A percentile compares a stretch with the other conserved stretches of the same genome.
Conservation (phyloP, 192 early-diverging fungal genomes). For the Mortierella hygrophila region DNA sequence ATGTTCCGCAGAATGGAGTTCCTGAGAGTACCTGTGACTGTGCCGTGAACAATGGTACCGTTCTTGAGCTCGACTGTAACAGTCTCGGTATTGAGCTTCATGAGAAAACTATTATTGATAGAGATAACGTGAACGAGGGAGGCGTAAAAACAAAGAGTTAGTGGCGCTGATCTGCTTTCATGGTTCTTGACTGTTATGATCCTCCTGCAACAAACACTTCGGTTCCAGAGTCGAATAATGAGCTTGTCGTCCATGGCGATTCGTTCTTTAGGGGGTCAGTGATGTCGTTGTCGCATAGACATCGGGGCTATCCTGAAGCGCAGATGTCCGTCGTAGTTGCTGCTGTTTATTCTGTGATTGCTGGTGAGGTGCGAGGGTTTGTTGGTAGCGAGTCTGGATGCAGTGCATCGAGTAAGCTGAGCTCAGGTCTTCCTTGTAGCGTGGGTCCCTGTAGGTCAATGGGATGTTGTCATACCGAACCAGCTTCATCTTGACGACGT, state of each 20-base stretch:
- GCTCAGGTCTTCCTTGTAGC: background rate
- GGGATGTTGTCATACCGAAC: slow-evolving; percentile 18
- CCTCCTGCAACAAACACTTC: no score
- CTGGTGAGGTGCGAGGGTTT: background rate
- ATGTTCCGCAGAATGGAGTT: background rate
- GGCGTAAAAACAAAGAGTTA: background rate
- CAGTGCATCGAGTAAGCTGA: background rate
- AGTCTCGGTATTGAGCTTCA: slow-evolving; percentile 97
- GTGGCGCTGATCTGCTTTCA: background rate
- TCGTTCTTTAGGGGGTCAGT: background rate
- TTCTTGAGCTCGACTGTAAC: slow-evolving; percentile 99
- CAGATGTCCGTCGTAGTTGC: background rate
- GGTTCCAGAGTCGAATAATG: background rate
- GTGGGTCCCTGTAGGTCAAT: background rate
- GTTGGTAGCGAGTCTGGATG: background rate
- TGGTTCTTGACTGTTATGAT: background rate
- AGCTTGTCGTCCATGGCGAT: background rate
- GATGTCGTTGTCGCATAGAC: background rate
- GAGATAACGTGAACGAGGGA: background rate
- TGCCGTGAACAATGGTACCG: slow-evolving; percentile 97
- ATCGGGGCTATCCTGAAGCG: background rate
- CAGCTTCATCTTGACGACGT: slow-evolving; percentile 27
- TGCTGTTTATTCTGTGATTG: background rate
- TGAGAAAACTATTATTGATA: slow-evolving; percentile 83
- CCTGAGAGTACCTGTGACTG: slow-evolving; percentile 75